phyloP scores from a whole-genome alignment of 805 yeast genomes.

The Candida methanosorbosa region DNA sequence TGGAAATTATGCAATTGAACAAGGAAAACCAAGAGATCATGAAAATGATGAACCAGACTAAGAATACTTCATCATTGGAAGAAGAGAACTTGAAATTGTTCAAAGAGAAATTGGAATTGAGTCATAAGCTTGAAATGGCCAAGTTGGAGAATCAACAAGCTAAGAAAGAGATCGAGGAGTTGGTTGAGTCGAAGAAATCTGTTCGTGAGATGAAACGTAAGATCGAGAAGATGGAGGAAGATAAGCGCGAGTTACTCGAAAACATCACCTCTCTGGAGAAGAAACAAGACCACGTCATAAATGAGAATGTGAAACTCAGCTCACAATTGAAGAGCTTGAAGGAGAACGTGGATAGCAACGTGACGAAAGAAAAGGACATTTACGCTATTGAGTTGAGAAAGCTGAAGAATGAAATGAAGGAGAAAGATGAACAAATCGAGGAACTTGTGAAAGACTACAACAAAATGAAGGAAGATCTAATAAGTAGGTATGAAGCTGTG shows the following conservation, averaged over 20 bases:
- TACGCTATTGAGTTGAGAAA: too few species aligned
- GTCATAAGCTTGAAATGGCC: too few species aligned
- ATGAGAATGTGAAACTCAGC: background rate
- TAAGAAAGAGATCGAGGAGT: background rate
- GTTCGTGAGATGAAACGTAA: background rate
- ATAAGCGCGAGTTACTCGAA: background rate
- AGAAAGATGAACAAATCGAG: background rate
- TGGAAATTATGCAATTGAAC: too few species aligned
- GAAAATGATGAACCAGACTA: too few species aligned
- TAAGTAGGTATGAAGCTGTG: background rate
- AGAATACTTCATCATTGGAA: too few species aligned
- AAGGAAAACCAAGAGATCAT: too few species aligned
- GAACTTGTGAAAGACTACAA: background rate
- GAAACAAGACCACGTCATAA: background rate
- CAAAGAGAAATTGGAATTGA: too few species aligned
- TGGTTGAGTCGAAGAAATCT: background rate
- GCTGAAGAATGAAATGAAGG: background rate
- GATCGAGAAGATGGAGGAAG: background rate
- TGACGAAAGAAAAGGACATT: too few species aligned
- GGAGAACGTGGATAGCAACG: background rate
- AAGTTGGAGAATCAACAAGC: background rate
- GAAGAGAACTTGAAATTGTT: too few species aligned
- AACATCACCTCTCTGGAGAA: background rate
- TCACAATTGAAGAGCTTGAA: background rate
- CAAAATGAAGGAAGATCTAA: background rate